A percentile compares a stretch with the other conserved stretches of the same genome.
phyloP scores from a whole-genome alignment of 176 grass and related monocot genomes.

The Dactylis glomerata region DNA sequence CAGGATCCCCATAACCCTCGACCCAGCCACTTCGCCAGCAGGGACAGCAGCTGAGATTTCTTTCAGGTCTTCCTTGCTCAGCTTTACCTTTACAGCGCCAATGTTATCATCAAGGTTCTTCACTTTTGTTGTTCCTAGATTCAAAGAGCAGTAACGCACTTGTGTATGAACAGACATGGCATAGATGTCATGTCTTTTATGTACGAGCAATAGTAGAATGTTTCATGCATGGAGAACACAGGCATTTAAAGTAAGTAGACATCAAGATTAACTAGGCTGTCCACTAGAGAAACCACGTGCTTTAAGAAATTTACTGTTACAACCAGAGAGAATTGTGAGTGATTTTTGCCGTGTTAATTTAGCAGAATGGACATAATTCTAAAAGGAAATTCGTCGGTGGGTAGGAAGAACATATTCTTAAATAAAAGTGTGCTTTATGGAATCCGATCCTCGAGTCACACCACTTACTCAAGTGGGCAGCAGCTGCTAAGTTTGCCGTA shows the following conservation, averaged over 20 bases:
- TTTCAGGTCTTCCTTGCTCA: slow-evolving; percentile 54
- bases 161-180: background rate
- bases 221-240: background rate
- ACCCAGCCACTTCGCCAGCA: slow-evolving; percentile 49
- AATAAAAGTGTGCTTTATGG: background rate
- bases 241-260: background rate
- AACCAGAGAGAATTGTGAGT: background rate
- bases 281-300: background rate
- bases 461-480: background rate
- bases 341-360: background rate
- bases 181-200: background rate
- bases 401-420: slow-evolving; percentile 23
- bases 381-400: background rate
- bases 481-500: background rate
- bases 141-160: slow-evolving; percentile 32
- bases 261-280: background rate
- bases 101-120: slow-evolving; percentile 73
- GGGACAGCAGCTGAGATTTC: slow-evolving; percentile 49
- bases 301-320: slow-evolving; percentile 1
- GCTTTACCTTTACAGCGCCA: slow-evolving; percentile 56
- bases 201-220: background rate
- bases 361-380: background rate
- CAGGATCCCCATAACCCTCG: slow-evolving; percentile 47
- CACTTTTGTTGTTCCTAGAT: slow-evolving; percentile 69
- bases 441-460: slow-evolving; percentile 15